Conservation (phyloP, 139 green algal genomes). For the Tetradesmus lagerheimii region DNA sequence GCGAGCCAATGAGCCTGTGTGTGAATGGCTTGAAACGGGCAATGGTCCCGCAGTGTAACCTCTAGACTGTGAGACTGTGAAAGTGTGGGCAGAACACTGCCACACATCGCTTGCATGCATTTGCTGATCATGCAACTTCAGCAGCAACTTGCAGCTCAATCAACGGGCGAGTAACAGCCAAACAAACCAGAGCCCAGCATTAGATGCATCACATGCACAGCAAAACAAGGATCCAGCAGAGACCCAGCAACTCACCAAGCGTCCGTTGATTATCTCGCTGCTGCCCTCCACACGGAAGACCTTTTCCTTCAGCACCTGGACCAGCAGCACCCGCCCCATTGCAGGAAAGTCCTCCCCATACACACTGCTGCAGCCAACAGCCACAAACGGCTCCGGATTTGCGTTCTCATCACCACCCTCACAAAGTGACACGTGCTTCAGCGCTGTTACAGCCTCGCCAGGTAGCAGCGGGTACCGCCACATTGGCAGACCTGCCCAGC, state of each 20-base stretch:
- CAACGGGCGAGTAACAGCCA: not conserved
- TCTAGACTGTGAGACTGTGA: too few relatives aligned
- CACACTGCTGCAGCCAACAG: constrained; percentile 49
- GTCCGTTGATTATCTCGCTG: not conserved
- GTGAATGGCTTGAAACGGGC: too few relatives aligned
- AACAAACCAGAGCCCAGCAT: not conserved
- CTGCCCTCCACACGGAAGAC: constrained; percentile 15
- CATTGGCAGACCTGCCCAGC: constrained; percentile 37
- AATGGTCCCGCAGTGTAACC: too few relatives aligned
- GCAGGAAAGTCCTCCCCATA: constrained; percentile 90
- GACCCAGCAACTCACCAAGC: constrained; percentile 21
- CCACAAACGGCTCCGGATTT: constrained; percentile 46
- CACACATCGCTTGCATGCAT: too few relatives aligned
- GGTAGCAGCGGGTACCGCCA: constrained; percentile 56
- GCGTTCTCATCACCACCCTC: constrained; percentile 44
- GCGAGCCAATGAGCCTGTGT: too few relatives aligned
- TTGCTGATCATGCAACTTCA: not conserved
- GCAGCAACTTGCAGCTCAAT: not conserved
- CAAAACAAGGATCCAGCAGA: too few relatives aligned
- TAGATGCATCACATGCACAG: not conserved
- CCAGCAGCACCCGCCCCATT: constrained; percentile 85
- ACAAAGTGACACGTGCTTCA: constrained; percentile 66
- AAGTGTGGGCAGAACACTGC: too few relatives aligned
- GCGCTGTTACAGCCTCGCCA: constrained; percentile 68
- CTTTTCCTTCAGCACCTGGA: constrained; percentile 50